phyloP scores from a whole-genome alignment of 129 eudicot genomes.

The Deinandra increscens region DNA sequence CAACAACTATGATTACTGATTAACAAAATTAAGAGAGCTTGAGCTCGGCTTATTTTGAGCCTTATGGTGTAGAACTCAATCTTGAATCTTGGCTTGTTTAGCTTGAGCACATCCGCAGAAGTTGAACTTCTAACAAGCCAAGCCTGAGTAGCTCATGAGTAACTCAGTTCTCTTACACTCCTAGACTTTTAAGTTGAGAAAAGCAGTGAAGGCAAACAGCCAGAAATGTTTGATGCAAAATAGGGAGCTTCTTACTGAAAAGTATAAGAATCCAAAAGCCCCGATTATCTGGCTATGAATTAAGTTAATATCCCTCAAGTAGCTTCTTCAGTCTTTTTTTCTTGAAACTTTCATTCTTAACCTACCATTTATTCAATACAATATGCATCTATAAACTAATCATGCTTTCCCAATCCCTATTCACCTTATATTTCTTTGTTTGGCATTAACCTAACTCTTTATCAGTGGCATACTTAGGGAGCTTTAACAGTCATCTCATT shows the following conservation, averaged over 20 bases:
- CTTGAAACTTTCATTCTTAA: constrained; percentile 5
- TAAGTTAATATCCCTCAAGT: background rate
- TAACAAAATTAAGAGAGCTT: no score
- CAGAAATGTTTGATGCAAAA: background rate
- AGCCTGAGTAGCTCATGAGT: background rate
- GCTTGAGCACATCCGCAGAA: background rate
- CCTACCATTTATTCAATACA: background rate
- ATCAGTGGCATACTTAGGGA: background rate
- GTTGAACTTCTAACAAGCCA: background rate
- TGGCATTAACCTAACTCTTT: background rate
- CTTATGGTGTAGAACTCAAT: background rate
- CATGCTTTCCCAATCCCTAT: background rate
- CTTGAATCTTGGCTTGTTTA: background rate
- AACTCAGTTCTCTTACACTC: background rate
- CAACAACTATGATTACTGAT: background rate
- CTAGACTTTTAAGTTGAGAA: background rate
- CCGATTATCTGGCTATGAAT: background rate
- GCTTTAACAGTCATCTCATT: background rate
- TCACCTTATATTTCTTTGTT: background rate
- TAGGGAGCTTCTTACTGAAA: background rate
- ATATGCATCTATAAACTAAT: background rate
- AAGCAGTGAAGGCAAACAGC: background rate
- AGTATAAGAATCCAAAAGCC: background rate
- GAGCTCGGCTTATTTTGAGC: background rate
- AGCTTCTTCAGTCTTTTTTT: background rate